Evolutionary conservation across 495 filamentous ascomycete genomes (phyloP).

Genomic region (Xylaria castorea): DNA sequence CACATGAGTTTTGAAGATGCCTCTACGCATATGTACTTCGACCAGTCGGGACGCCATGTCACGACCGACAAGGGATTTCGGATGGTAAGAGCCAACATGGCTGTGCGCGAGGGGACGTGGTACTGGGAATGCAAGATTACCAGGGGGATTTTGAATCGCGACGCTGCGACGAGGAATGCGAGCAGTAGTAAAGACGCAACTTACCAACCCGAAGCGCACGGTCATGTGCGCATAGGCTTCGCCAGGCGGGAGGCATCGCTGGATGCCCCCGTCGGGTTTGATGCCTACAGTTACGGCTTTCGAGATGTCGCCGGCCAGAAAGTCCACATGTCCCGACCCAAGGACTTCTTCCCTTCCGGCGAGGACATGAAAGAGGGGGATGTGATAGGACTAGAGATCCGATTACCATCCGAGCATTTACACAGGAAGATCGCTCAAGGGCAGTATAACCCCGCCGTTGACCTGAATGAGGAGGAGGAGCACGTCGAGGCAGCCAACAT

Average conservation of each 20-base stretch:
- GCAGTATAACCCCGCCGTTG: slow-evolving; percentile 82
- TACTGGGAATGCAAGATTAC: slow-evolving; percentile 95
- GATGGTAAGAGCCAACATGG: slow-evolving; percentile 87
- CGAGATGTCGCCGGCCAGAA: slow-evolving; percentile 89
- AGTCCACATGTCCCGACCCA: slow-evolving; percentile 89
- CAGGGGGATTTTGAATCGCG: slow-evolving; percentile 59
- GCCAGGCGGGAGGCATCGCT: slow-evolving; percentile 88
- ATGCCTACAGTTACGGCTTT: slow-evolving; percentile 95
- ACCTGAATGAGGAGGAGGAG: slow-evolving; percentile 65
- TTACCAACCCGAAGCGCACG: slow-evolving; percentile 49
- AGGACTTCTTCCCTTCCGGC: slow-evolving; percentile 79
- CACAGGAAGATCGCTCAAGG: slow-evolving; percentile 90
- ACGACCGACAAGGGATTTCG: slow-evolving; percentile 83
- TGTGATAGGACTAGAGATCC: slow-evolving; percentile 93
- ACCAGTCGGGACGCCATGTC: slow-evolving; percentile 63
- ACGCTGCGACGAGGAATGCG: slow-evolving; percentile 43
- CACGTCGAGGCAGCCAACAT: slow-evolving; percentile 67
- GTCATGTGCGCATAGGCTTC: slow-evolving; percentile 90
- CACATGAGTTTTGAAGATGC: slow-evolving; percentile 93
- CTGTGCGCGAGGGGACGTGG: slow-evolving; percentile 86
- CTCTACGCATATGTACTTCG: slow-evolving; percentile 76
- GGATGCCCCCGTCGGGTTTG: slow-evolving; percentile 92
- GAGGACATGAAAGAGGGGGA: slow-evolving; percentile 82
- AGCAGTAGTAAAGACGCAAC: slow-evolving; percentile 6
- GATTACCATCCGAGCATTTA: slow-evolving; percentile 79